Base-by-base conservation (phyloP, 257 asterid species). In the Euphrasia confusa region DNA sequence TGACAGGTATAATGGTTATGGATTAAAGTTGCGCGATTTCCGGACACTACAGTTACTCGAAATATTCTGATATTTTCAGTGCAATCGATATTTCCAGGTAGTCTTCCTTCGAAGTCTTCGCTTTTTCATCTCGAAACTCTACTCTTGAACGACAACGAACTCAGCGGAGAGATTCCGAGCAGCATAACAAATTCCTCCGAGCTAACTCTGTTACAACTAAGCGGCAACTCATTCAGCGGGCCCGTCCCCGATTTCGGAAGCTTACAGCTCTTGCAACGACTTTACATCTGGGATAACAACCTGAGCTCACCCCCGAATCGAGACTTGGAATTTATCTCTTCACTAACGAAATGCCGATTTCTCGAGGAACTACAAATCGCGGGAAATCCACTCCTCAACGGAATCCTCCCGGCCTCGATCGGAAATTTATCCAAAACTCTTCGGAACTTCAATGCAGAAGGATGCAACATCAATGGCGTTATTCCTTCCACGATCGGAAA, bases 331-430 rank as follows among this genome's bases (percentile, higher is more conserved):
- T 77, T 79, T 40, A 3, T 82, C 28, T 7, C 80, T 49, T 71
- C 81, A 1, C 28, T 83, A 2, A 56, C 81, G 0, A 75, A 66
- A 3, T 80, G 79, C n/a, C 71, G 40, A 40, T 0, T 66, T 53
- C 26, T 53, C 15, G n/a, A 53, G 14, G 0, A 0, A 10, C 9
- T 53, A 26, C 7, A 7, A 21, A 24, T 53, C 24, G 4, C 14
- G 24, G 13, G 14, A 21, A 53, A 53, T 24, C 58, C 58, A 21
- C 58, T 53, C 1, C 8, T 21, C 24, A 21, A 9, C n/a, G 35
- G 58, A 18, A 9, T 53, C 57, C 33, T 17, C 64, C 71, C 65
- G 7, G 9, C 35, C 48, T 66, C 71, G 10, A 28, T 66, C 17
- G 71, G 64, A 2, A 66, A 56, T 40, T 56, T 65, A 12, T 64